A percentile compares a stretch with the other conserved stretches of the same genome.
Evolutionary conservation across 257 asterid genomes (phyloP).

Genomic region (Solanum rostratum): DNA sequence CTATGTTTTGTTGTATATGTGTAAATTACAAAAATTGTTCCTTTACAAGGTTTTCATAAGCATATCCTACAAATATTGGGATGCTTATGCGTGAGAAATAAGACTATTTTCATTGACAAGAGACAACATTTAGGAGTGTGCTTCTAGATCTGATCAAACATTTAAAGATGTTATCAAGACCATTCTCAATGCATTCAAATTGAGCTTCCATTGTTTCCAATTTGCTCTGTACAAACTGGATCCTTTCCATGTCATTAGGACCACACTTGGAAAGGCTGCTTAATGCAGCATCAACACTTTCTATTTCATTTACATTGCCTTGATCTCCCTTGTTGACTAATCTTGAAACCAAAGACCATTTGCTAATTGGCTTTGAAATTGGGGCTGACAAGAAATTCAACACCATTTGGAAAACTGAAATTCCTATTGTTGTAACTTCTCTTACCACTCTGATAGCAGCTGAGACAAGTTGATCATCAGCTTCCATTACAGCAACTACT

Average conservation of each 20-base stretch:
- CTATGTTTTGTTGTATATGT: not conserved
- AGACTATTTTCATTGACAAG: not conserved
- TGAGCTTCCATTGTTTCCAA: not conserved
- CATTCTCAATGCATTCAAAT: conserved; percentile 1
- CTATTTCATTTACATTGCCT: not conserved
- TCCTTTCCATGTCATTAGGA: not conserved
- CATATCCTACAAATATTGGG: not conserved
- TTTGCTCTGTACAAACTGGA: not conserved
- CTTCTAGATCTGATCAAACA: not conserved
- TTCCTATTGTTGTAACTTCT: not conserved
- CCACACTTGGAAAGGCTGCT: not conserved
- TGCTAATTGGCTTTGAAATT: not conserved
- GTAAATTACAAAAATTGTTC: not conserved
- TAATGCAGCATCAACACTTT: not conserved
- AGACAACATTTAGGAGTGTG: not conserved
- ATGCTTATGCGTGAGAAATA: not conserved
- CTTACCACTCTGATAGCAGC: conserved; percentile 4
- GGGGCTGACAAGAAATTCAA: conserved; percentile 1
- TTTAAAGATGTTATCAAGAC: not conserved
- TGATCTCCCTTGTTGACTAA: conserved; percentile 1
- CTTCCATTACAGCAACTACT: not conserved
- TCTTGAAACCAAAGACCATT: conserved; percentile 8
- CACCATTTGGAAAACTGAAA: not conserved
- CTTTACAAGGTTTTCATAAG: not conserved
- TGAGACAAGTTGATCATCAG: conserved; percentile 2